Evolutionary conservation across 176 grass and related monocot genomes (phyloP), one percentile per base, ranked within the genome.

Genomic region (Musa acuminata): DNA sequence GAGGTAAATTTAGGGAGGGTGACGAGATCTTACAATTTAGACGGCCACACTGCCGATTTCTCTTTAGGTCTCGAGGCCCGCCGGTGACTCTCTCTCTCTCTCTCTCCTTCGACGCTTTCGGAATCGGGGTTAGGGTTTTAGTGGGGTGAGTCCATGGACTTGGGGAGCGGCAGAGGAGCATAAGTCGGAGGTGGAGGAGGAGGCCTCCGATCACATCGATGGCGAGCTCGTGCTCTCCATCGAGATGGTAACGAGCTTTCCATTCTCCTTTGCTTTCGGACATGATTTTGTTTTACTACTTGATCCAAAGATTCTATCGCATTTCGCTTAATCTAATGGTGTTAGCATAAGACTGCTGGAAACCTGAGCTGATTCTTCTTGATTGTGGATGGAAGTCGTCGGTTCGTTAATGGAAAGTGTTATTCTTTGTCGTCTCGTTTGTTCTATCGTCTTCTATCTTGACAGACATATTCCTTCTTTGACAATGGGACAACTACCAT

Each of bases 391-490:
- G 35, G 35, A 43, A 43, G 35, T 6, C 0, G 35, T 43, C 0
- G 35, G 35, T 43, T 43, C 35, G 35, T 43, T 43, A 43, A 6
- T 43, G 35, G 35, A 43, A 43, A 43, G 35, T 43, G 3, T 6
- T 43, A 43, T 43, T 43, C 35, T 43, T 43, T 43, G 35, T 43
- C 35, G 35, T 43, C 35, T 6, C 35, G 4, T 43, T 43, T 43
- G 35, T 43, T 43, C 35, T 6, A 43, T 43, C 35, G 35, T 4
- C 92, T 62, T 90, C 80, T 80, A 90, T 67, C 23, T 78, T 92
- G 65, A 84, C 82, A 96, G 82, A 83, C 35, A 9, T 88, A 80
- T 72, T 84, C 87, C 16, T 88, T 96, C 68, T 84, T 77, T 62
- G 85, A 88, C 13, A 77, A 96, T 70, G 93, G 85, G 63, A 83